Evolutionary conservation across 768 basidiomycete species (phyloP).

Genomic region (Rhizopogon roseolus): DNA sequence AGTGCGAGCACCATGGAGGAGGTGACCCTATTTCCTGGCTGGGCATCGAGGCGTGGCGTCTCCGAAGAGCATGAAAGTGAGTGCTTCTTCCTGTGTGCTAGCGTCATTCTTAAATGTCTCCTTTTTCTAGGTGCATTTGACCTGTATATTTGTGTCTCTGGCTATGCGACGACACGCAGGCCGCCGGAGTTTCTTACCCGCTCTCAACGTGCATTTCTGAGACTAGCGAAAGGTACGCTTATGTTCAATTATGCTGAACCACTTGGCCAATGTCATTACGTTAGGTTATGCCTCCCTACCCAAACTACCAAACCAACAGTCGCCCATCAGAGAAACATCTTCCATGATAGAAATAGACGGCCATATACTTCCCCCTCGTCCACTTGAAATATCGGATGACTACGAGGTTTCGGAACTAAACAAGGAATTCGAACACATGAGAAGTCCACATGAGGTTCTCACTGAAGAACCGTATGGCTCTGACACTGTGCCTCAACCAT

Average conservation of each 20-base stretch:
- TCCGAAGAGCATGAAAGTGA: conserved; percentile 23
- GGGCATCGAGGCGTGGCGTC: conserved; percentile 58
- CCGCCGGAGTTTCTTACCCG: conserved; percentile 60
- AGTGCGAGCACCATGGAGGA: conserved; percentile 34
- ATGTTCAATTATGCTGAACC: neutral
- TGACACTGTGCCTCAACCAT: conserved; percentile 11
- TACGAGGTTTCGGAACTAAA: conserved; percentile 51
- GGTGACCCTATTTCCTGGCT: conserved; percentile 72
- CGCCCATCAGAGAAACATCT: conserved; percentile 6
- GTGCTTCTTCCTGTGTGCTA: neutral
- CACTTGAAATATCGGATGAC: conserved; percentile 57
- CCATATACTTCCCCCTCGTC: conserved; percentile 52
- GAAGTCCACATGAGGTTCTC: conserved; percentile 1
- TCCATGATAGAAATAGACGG: conserved; percentile 24
- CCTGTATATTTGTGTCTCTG: conserved; percentile 71
- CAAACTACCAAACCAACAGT: conserved; percentile 36
- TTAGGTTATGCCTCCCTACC: conserved; percentile 73
- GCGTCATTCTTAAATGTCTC: neutral
- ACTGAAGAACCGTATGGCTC: neutral
- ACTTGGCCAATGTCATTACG: conserved; percentile 1
- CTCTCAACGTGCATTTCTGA: conserved; percentile 72
- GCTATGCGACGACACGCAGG: conserved; percentile 62
- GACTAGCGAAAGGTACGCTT: conserved; percentile 65
- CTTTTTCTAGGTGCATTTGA: conserved; percentile 49
- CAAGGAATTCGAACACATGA: conserved; percentile 34